phyloP scores from a whole-genome alignment of 768 basidiomycete genomes.

The Tylopilus intermedius region DNA sequence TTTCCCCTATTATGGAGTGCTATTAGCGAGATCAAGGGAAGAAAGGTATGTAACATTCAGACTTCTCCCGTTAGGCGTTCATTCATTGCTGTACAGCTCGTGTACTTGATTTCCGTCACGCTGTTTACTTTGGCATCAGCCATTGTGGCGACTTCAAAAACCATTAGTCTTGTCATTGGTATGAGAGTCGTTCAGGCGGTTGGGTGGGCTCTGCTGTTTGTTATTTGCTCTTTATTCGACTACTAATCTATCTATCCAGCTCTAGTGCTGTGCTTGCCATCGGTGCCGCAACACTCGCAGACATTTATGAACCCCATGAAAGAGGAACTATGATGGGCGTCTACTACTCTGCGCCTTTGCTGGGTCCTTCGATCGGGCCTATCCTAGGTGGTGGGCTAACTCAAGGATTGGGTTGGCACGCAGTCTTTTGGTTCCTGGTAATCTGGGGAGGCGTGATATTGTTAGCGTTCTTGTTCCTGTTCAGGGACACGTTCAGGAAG shows the following conservation, averaged over 20 bases:
- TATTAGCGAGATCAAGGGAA: constrained; percentile 55
- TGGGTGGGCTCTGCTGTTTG: constrained; percentile 40
- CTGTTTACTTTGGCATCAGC: constrained; percentile 54
- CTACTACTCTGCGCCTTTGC: constrained; percentile 74
- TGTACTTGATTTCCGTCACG: constrained; percentile 50
- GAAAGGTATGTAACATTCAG: constrained; percentile 44
- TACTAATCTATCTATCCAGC: constrained; percentile 27
- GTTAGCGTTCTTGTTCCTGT: constrained; percentile 58
- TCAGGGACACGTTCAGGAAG: constrained; percentile 79
- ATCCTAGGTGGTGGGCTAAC: constrained; percentile 70
- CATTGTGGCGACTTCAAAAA: constrained; percentile 53
- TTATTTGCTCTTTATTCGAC: neutral
- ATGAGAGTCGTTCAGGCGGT: constrained; percentile 64
- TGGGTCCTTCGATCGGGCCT: constrained; percentile 67
- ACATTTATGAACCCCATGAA: constrained; percentile 71
- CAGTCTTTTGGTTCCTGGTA: constrained; percentile 79
- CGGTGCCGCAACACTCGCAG: constrained; percentile 68
- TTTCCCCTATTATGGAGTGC: constrained; percentile 34
- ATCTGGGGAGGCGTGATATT: constrained; percentile 56
- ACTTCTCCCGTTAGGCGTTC: neutral
- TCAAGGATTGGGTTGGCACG: constrained; percentile 69
- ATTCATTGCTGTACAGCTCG: constrained; percentile 33
- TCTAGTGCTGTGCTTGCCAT: constrained; percentile 68
- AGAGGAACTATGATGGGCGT: constrained; percentile 78
- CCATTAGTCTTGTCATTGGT: constrained; percentile 55